A percentile compares a stretch with the other conserved stretches of the same genome.
Evolutionary conservation across 2,329 filamentous ascomycete genomes (phyloP).

Genomic region (Cytospora leucostoma): DNA sequence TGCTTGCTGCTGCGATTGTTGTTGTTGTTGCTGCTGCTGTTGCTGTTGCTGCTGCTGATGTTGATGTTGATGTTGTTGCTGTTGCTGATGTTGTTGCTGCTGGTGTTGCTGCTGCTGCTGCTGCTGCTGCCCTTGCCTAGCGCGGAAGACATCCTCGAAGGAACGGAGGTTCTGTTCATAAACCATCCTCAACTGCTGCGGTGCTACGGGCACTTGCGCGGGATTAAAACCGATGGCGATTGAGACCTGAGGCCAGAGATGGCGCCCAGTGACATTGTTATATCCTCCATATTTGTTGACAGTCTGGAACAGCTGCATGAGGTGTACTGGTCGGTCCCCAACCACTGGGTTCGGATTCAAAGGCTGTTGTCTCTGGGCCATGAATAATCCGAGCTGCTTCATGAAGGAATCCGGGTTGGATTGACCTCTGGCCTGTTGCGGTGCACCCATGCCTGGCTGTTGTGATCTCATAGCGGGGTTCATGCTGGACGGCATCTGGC

Average conservation of each 20-base stretch:
- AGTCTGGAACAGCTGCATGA: conserved; percentile 75
- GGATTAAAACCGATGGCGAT: conserved; percentile 63
- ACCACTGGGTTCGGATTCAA: conserved; percentile 76
- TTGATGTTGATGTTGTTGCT: conserved; percentile 40
- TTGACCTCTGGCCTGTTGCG: conserved; percentile 34
- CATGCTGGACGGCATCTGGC: conserved; percentile 52
- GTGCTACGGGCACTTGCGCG: conserved; percentile 65
- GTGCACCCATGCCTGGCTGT: conserved; percentile 36
- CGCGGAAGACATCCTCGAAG: conserved; percentile 70
- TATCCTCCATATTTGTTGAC: conserved; percentile 79
- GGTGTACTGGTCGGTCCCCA: conserved; percentile 70
- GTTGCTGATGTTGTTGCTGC: conserved; percentile 40
- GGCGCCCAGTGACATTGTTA: conserved; percentile 67
- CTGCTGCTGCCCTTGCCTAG: conserved; percentile 55
- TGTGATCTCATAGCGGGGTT: conserved; percentile 53
- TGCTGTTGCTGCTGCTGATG: conserved; percentile 40
- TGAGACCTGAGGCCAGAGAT: conserved; percentile 74
- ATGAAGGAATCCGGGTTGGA: conserved; percentile 69
- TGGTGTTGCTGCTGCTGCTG: conserved; percentile 45
- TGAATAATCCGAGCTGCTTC: conserved; percentile 75
- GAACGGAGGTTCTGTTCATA: conserved; percentile 75
- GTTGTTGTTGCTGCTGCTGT: conserved; percentile 40
- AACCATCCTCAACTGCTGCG: conserved; percentile 68
- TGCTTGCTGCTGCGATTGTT: conserved; percentile 37
- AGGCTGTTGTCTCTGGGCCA: conserved; percentile 70